phyloP scores from a whole-genome alignment of 257 asterid genomes.

The Buddleja alternifolia region DNA sequence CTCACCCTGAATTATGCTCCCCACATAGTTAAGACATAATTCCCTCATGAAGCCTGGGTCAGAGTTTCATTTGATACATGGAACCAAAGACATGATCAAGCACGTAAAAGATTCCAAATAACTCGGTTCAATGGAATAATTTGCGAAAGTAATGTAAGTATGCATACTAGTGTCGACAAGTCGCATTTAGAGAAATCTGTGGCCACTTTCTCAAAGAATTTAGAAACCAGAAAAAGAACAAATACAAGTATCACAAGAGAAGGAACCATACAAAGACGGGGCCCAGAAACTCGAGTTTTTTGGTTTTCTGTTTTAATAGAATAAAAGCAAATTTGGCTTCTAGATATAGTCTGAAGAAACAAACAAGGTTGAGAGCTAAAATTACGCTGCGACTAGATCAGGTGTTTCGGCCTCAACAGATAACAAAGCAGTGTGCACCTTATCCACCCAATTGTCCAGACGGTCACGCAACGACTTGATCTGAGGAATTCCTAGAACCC shows the following conservation, averaged over 20 bases:
- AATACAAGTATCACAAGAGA: constrained; percentile 19
- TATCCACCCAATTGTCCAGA: constrained; percentile 83
- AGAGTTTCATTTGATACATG: no score
- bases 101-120: neutral
- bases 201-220: constrained; percentile 3
- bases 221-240: neutral
- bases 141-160: constrained; percentile 24
- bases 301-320: constrained; percentile 9
- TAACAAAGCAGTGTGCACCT: constrained; percentile 84
- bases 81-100: no score
- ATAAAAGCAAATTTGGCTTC: constrained; percentile 27
- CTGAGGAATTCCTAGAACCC: constrained; percentile 89
- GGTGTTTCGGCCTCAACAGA: constrained; percentile 98
- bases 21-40: no score
- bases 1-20: no score
- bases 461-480: constrained; percentile 83
- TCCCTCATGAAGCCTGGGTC: no score
- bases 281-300: constrained; percentile 21
- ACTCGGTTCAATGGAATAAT: constrained; percentile 26
- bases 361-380: constrained; percentile 18
- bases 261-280: constrained; percentile 17
- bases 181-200: constrained; percentile 26
- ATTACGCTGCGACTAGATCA: constrained; percentile 81
- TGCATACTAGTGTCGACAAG: neutral
- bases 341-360: constrained; percentile 26